These are phyloP conservation scores for Venturiaceae sp. DNA, from an alignment of 2,329 filamentous ascomycete species.

Conservation along the genomic window DNA sequence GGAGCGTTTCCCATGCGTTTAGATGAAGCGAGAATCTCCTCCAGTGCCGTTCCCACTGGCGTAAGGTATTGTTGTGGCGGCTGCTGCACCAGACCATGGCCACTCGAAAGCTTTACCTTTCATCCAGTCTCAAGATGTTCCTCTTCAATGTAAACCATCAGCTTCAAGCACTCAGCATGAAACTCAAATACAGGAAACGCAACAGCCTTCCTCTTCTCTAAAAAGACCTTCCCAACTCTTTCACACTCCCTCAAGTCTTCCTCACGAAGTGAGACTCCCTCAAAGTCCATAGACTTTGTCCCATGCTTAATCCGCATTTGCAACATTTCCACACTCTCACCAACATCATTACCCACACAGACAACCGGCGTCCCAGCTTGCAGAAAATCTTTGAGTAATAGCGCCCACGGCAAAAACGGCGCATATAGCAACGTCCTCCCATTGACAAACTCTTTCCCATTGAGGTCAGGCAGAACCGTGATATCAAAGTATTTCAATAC, in stretches of 20 bases:
- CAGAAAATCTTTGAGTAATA: slow-evolving; percentile 5
- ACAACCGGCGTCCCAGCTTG: background rate
- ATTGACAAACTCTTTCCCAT: background rate
- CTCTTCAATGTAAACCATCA: background rate
- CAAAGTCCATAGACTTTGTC: background rate
- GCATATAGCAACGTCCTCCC: slow-evolving; percentile 6
- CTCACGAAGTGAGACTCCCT: background rate
- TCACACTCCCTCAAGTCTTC: background rate
- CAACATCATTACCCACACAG: slow-evolving; percentile 1
- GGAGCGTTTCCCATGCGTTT: no score
- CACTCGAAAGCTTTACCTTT: background rate
- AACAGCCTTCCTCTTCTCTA: background rate
- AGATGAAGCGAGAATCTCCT: no score
- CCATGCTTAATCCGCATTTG: background rate
- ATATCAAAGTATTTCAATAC: slow-evolving; percentile 3
- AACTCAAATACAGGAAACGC: background rate
- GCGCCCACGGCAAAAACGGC: slow-evolving; percentile 7
- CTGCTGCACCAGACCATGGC: no score
- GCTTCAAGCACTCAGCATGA: background rate
- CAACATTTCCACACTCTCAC: background rate
- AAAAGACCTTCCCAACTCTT: background rate
- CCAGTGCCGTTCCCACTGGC: no score
- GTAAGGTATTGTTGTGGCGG: no score
- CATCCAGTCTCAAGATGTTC: background rate
- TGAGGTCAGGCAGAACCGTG: background rate